These are phyloP conservation scores for Xylaria sp. DNA, from an alignment of 2,329 filamentous ascomycete genomes.

Conservation along the genomic window DNA sequence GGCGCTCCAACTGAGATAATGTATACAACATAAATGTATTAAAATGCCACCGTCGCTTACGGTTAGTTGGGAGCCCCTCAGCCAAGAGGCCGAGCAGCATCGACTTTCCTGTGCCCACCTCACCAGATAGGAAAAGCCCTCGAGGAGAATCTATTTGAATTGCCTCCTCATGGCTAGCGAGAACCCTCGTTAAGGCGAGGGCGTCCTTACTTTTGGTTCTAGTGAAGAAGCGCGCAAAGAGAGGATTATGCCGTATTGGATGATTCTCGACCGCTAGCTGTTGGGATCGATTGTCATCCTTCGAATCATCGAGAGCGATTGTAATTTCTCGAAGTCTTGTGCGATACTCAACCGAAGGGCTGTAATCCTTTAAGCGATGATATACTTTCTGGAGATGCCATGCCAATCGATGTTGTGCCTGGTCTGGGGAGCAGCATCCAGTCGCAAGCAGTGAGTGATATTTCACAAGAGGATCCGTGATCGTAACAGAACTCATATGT, in stretches of 20 bases:
- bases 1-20: slow-evolving; percentile 75
- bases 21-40: slow-evolving; percentile 88
- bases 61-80: slow-evolving; percentile 76
- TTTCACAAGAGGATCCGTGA: slow-evolving; percentile 79
- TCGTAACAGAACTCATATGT: slow-evolving; percentile 60
- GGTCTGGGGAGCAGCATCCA: slow-evolving; percentile 74
- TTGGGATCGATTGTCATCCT: slow-evolving; percentile 48
- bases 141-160: slow-evolving; percentile 77
- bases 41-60: slow-evolving; percentile 83
- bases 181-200: slow-evolving; percentile 73
- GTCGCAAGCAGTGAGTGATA: slow-evolving; percentile 78
- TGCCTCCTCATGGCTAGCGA: slow-evolving; percentile 77
- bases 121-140: slow-evolving; percentile 81
- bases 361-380: slow-evolving; percentile 79
- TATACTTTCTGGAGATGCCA: slow-evolving; percentile 83
- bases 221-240: slow-evolving; percentile 69
- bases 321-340: slow-evolving; percentile 71
- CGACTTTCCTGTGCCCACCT: slow-evolving; percentile 85
- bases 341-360: slow-evolving; percentile 76
- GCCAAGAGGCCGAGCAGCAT: slow-evolving; percentile 89
- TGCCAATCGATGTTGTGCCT: slow-evolving; percentile 77
- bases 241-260: slow-evolving; percentile 67
- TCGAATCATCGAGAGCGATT: slow-evolving; percentile 55
- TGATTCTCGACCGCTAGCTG: slow-evolving; percentile 63
- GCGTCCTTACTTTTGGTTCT: slow-evolving; percentile 65